Base-by-base conservation (phyloP, 2,329 filamentous ascomycete species). In the Aspergillus sp. region DNA sequence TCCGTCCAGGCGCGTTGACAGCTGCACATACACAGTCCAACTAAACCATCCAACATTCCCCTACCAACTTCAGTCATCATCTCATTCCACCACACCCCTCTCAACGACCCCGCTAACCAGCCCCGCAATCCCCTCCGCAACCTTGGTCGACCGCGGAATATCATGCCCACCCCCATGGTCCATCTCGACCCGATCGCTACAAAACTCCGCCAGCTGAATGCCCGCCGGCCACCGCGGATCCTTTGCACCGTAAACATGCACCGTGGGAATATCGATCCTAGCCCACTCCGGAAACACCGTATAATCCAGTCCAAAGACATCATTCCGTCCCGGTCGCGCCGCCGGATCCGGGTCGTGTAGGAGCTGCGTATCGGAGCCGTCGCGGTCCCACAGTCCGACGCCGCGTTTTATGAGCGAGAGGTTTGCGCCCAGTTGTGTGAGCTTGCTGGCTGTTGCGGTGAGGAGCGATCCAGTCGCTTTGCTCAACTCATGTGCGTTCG, bases 151-250 rank as follows among this genome's bases (percentile, higher is more conserved):
- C 47, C 55, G 22, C 11, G 55, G 55, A 52, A 57, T 57, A 34
- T 57, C 55, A 57, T 57, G 55, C 38, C 55, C 55, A 31, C 55
- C 55, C 17, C 38, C 55, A 46, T 51, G 47, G 34, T 57, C 55
- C 31, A 57, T 45, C 38, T 57, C 55, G 22, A 45, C 25, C n/a
- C 48, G 17, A 9, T 57, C 55, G 7, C 4, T 2, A 34, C 55
- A 57, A 57, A 57, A 52, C 55, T 57, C 55, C 55, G 55, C 55
- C 11, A 57, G n/a, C 48, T 57, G 55, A 6, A 57, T 30, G 23
- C 55, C 55, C 0, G 55, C 48, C 9, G 55, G 55, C 55, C 47
- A 51, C n/a, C 55, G 11, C 5, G 55, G 55, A 46, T 57, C 55
- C 48, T 57, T 57, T 1, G 15, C 23, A 6, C 55, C 55, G 15